These are phyloP conservation scores for Capsicum baccatum DNA, from an alignment of 257 asterid species.

Conservation along the genomic window DNA sequence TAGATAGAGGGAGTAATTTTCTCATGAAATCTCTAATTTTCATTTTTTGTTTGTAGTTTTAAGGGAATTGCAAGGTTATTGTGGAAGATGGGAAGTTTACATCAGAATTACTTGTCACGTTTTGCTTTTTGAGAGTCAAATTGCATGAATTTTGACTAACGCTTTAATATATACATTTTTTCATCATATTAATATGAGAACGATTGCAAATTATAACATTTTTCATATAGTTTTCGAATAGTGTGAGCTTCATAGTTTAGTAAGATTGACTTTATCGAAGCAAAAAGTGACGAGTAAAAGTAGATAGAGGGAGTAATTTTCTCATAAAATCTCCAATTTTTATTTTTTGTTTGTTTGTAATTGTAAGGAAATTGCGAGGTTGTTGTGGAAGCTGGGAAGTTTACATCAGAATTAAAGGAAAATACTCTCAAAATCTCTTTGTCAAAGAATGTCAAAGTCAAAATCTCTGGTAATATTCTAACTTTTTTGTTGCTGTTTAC, in stretches of 20 bases:
- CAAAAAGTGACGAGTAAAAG: too few relatives aligned
- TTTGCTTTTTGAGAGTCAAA: too few relatives aligned
- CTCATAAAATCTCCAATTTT: not conserved
- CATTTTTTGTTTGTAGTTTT: not conserved
- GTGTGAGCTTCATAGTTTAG: too few relatives aligned
- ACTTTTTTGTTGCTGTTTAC: not conserved
- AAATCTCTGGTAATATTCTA: not conserved
- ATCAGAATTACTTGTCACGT: not conserved
- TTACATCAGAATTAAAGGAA: not conserved
- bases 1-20: not conserved
- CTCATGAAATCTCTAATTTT: not conserved
- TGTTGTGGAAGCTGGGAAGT: conserved; percentile 28
- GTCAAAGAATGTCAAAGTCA: conserved; percentile 18
- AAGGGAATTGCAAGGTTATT: conserved; percentile 22
- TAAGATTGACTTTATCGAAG: too few relatives aligned
- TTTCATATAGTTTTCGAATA: too few relatives aligned
- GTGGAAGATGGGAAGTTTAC: conserved; percentile 24
- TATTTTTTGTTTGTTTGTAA: not conserved
- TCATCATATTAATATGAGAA: too few relatives aligned
- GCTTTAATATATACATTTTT: too few relatives aligned
- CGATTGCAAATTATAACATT: too few relatives aligned
- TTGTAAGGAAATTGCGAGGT: conserved; percentile 16
- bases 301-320: not conserved
- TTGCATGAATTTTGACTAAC: too few relatives aligned
- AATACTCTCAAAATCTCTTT: not conserved